Base-by-base conservation (phyloP, 192 early-diverging fungal species). In the Chytriomyces sp. region DNA sequence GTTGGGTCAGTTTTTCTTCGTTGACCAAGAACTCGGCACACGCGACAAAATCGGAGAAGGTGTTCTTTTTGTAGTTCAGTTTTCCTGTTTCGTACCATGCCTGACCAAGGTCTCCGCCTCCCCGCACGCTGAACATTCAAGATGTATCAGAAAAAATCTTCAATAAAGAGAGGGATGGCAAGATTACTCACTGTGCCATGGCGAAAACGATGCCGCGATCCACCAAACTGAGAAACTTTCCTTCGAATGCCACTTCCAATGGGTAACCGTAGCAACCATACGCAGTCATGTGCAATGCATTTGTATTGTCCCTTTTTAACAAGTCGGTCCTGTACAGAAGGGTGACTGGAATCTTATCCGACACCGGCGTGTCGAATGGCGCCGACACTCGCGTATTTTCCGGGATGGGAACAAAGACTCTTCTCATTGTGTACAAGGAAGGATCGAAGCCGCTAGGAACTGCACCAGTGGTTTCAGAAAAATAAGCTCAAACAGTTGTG, bases 41-140 rank as follows among this genome's bases (percentile, higher is more conserved):
- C 1, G 81, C 62, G 67, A 75, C 79, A 61, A 86, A 84, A 57
- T 86, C 85, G 23, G 72, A 24, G 60, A 86, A 84, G 2, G 84
- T 84, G 62, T 86, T 86, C 8, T 63, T 64, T 53, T 86, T 86
- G 24, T 84, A 64, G 5, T 45, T 67, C 35, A 86, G 71, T 46
- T 86, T 86, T 28, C 84, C 84, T 57, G 71, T 73, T 57, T 86
- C 84, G 50, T 86, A 86, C 84, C 84, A 84, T 18, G 64, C 80
- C 47, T 79, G 76, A 11, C 81, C 82, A 70, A 79, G 76, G 72
- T 86, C 84, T 20, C 77, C 84, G 23, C 82, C 84, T 1, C 53
- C 53, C 13, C 53, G 53, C 53, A 57, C 53, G 53, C 53, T 57
- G 3, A 57, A 57, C 53, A 57, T 11, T 11, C 11, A 57, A 20